Base-by-base conservation (phyloP, 306 rosid species). In the Comarum palustre region DNA sequence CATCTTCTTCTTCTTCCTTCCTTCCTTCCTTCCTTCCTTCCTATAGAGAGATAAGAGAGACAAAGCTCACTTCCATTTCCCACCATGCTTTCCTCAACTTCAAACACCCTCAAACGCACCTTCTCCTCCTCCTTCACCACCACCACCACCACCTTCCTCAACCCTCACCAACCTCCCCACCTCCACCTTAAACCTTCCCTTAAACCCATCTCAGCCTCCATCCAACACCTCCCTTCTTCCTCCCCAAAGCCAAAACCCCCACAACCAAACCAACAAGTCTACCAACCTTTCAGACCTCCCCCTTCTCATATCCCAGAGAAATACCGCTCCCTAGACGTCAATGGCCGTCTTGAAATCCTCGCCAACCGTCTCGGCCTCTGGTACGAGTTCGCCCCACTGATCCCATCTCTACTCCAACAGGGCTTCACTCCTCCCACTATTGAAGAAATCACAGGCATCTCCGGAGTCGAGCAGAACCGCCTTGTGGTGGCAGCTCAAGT, bases 221-320 rank as follows among this genome's bases (percentile, higher is more conserved):
- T 50, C 58, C 27, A 27, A 60, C 2, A 62, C 25, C 32, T 59
- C 84, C 50, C 69, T 2, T 52, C 59, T 22, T 10, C 38, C 46
- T 48, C 69, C 3, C 62, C 5, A 5, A 75, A 66, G 38, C 71
- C 82, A 80, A 20, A 84, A 79, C 46, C 68, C 3, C 61, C 5
- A 3, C 73, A 66, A 43, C 74, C 43, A 62, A 61, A 86, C 12
- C 73, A 62, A 45, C 85, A 89, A 31, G 66, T 89, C n/a, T 94
- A 89, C 79, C 97, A 88, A 64, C 99, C 99, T 5, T 94, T 89
- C 78, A 75, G 95, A 16, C 95, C 97, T 0, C 98, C 98, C 3
- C 89, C 95, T 8, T 60, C 92, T 0, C 81, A 84, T 20, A 75
- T 94, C 14, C 95, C 95, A 0, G 8, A 85, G 5, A 66, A 86